Base-by-base conservation (phyloP, 768 basidiomycete genomes). In the Bullera alba region DNA sequence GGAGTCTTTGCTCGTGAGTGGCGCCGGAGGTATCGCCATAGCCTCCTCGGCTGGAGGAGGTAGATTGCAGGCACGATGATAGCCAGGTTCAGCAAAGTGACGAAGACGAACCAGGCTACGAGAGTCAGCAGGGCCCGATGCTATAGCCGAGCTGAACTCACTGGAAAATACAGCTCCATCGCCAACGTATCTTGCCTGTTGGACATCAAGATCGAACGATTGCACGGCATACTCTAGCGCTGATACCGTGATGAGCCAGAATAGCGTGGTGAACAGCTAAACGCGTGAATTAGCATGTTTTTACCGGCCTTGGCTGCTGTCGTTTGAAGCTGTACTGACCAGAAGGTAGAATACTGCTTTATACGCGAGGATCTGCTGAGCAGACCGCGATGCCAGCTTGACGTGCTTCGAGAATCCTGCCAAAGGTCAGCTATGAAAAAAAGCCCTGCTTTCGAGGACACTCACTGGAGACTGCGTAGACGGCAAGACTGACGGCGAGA, bases 91-190 rank as follows among this genome's bases (percentile, higher is more conserved):
- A 87, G 65, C 22, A 85, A 43, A 12, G 65, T 34, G 30, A 61
- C 59, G 35, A 68, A 65, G 4, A 60, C 34, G 36, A 56, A 56
- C 66, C 63, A 68, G 35, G 63, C 66, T 68, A 34, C 4, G 1
- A 2, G 23, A 15, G n/a, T n/a, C n/a, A n/a, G 28, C 65, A 48
- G 85, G 72, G 3, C 78, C 73, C 45, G 84, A 17, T 12, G 0
- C 28, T 21, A 74, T n/a, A n/a, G n/a, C n/a, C n/a, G n/a, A n/a
- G 38, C 78, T 77, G 37, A 85, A 75, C 42, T 80, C 75, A 63
- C 79, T 77, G 76, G 85, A 83, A 68, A 84, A 86, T 41, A 88
- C 78, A 3, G 81, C 75, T 2, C 87, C 87, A 60, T 82, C 79
- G 1, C 84, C 81, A 8, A 88, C 74, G 3, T 78, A 76, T 5